phyloP scores from a whole-genome alignment of 2,329 filamentous ascomycete genomes.

The Xylaria arbuscula region DNA sequence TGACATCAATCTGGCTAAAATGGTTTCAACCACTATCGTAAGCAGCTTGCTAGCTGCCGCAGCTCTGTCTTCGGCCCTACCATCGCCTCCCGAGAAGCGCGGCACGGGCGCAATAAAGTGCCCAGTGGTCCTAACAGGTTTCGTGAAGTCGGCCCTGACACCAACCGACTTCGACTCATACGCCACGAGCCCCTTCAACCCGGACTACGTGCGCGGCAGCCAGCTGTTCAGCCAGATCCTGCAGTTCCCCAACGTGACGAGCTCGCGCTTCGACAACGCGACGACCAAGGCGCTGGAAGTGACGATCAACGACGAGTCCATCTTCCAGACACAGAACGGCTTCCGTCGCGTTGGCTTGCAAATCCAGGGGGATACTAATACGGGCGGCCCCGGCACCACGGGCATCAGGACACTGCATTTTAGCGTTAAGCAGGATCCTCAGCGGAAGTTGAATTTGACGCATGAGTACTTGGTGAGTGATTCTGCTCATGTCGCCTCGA shows the following conservation, averaged over 20 bases:
- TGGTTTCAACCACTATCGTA: conserved; percentile 42
- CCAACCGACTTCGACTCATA: conserved; percentile 49
- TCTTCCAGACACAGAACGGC: conserved; percentile 59
- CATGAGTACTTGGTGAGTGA: conserved; percentile 49
- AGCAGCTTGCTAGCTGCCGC: conserved; percentile 38
- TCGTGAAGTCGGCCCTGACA: conserved; percentile 42
- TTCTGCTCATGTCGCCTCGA: not conserved
- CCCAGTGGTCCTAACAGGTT: conserved; percentile 45
- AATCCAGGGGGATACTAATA: conserved; percentile 56
- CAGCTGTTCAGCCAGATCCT: conserved; percentile 47
- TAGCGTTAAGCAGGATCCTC: conserved; percentile 48
- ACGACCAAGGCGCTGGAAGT: conserved; percentile 56
- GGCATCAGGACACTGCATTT: conserved; percentile 50
- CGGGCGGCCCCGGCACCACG: conserved; percentile 50
- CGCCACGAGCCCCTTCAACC: conserved; percentile 49
- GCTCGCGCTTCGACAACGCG: conserved; percentile 55
- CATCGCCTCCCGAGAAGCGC: conserved; percentile 39
- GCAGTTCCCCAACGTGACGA: conserved; percentile 45
- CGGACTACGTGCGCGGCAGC: conserved; percentile 47
- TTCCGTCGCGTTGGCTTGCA: conserved; percentile 60
- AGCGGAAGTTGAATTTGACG: conserved; percentile 48
- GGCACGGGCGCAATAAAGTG: conserved; percentile 45
- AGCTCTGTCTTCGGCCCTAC: conserved; percentile 37
- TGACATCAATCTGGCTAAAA: conserved; percentile 17
- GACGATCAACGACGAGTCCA: conserved; percentile 57